Base-by-base conservation (phyloP, 495 filamentous ascomycete genomes). In the Aspergillus nidulans region DNA sequence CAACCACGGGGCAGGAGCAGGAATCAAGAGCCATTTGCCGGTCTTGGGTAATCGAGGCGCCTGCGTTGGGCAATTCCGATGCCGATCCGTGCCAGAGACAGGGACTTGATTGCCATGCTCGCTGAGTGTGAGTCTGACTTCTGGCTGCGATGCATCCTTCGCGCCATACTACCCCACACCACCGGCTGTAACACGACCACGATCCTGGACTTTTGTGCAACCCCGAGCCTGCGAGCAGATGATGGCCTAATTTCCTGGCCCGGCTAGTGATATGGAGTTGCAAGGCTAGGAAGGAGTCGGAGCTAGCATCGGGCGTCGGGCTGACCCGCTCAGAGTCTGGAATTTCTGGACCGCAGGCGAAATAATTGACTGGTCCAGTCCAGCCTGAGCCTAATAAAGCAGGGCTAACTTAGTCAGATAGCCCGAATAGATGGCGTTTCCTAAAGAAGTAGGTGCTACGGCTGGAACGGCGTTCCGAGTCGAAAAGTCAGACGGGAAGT, bases 11-110 rank as follows among this genome's bases (percentile, higher is more conserved):
- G 8, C 30, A 34, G 3, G 30, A n/a, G 30, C 30, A 4, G 30
- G 5, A 39, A n/a, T 39, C 15, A 34, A 53, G 39, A 36, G 20
- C 25, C 32, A 6, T 46, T 57, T 57, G 25, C 51, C 55, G 45
- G 47, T 55, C 30, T 61, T 52, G 49, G 56, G 55, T 43, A 51
- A 54, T 40, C 46, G 54, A 59, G 55, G 53, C 42, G 53, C 36
- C 67, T 65, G 52, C 48, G 44, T 62, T 62, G 53, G 57, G 63
- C 56, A 62, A 62, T 59, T 49, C 46, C 50, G 43, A 39, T 45
- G 64, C 45, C 39, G 63, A 67, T 56, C 63, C 46, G 6, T 49
- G 42, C 23, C 40, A 43, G 40, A 20, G 40, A 43, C 40, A 21
- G 40, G 21, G 40, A 21, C 40, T n/a, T n/a, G n/a, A n/a, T n/a